Evolutionary conservation across 805 yeast genomes (phyloP).

Genomic region (Hanseniaspora meyeri): DNA sequence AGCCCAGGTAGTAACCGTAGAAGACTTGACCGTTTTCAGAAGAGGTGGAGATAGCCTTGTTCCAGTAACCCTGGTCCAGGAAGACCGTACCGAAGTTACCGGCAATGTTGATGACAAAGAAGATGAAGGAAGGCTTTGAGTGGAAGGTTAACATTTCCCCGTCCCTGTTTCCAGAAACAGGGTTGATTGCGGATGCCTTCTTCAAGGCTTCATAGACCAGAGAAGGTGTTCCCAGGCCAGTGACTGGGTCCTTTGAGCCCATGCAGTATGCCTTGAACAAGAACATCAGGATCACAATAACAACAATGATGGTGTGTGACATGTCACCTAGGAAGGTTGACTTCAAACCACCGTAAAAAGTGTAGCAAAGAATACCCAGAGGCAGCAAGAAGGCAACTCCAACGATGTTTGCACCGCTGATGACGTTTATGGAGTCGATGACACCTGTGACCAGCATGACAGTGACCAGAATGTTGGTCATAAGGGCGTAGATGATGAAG

Average conservation of each 20-base stretch:
- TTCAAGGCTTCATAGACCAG: conserved; percentile 64
- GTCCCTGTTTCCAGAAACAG: conserved; percentile 66
- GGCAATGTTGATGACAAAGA: conserved; percentile 74
- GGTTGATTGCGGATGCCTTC: conserved; percentile 45
- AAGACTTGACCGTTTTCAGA: conserved; percentile 72
- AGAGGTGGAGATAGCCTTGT: conserved; percentile 60
- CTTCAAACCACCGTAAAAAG: conserved; percentile 69
- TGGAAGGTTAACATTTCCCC: conserved; percentile 86
- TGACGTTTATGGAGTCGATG: conserved; percentile 63
- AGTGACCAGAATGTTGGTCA: conserved; percentile 79
- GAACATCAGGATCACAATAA: conserved; percentile 67
- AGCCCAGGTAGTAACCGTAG: conserved; percentile 82
- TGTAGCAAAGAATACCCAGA: conserved; percentile 61
- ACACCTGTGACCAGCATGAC: conserved; percentile 90
- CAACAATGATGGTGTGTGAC: conserved; percentile 67
- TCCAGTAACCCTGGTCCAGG: conserved; percentile 78
- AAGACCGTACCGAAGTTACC: conserved; percentile 87
- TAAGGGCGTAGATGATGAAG: conserved; percentile 67
- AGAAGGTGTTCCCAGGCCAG: conserved; percentile 67
- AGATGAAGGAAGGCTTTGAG: conserved; percentile 76
- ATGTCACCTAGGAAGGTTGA: conserved; percentile 75
- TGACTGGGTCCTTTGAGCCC: conserved; percentile 24
- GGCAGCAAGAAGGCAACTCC: conserved; percentile 80
- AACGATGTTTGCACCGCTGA: conserved; percentile 72
- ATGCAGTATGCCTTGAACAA: conserved; percentile 69